A percentile compares a stretch with the other conserved stretches of the same genome.
phyloP scores from a whole-genome alignment of 768 basidiomycete genomes.

The Amanita rimosa region DNA sequence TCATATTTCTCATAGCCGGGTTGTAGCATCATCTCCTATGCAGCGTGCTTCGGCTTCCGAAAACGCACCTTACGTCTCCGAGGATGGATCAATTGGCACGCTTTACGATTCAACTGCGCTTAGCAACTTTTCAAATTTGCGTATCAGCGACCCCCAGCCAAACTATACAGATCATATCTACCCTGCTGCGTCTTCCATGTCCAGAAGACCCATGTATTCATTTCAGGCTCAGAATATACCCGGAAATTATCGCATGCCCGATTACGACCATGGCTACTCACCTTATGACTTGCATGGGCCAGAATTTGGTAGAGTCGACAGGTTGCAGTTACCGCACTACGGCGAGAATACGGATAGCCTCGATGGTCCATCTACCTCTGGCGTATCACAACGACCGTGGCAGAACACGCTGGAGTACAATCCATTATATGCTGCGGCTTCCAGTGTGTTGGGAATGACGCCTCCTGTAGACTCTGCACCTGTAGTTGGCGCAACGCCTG shows the following conservation, averaged over 20 bases:
- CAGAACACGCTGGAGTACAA: slow-evolving; percentile 33
- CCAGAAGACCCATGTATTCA: not conserved
- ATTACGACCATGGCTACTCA: not conserved
- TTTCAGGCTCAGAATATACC: not conserved
- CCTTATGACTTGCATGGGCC: not conserved
- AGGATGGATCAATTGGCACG: not conserved
- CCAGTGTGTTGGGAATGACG: slow-evolving; percentile 70
- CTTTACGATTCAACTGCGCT: not conserved
- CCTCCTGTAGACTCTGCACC: slow-evolving; percentile 35
- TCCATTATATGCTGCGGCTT: slow-evolving; percentile 62
- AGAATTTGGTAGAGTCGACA: not conserved
- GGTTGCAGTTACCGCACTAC: not conserved
- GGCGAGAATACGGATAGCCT: not conserved
- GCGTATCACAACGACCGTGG: slow-evolving; percentile 9
- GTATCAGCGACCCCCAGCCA: not conserved
- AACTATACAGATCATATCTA: not conserved
- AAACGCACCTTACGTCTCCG: not conserved
- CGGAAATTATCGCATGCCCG: not conserved
- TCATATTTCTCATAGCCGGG: not conserved
- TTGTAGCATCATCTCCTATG: not conserved
- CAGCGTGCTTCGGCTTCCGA: not conserved
- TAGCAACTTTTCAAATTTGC: slow-evolving; percentile 1
- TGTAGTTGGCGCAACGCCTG: slow-evolving; percentile 6
- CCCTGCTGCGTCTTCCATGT: not conserved
- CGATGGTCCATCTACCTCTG: not conserved